Conservation (phyloP, 2,329 filamentous ascomycete genomes). For the Aureobasidium sp. region DNA sequence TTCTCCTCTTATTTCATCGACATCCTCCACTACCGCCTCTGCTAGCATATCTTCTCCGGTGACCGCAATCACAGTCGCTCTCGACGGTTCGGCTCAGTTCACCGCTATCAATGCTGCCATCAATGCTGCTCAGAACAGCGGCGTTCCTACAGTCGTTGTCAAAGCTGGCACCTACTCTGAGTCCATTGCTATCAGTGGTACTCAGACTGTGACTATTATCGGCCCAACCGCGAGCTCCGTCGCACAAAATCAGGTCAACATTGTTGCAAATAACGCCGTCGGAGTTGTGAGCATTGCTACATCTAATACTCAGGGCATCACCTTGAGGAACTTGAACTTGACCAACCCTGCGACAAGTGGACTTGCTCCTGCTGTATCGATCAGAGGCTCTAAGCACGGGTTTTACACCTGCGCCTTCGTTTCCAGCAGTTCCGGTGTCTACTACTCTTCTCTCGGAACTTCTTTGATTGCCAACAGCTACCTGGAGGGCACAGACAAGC, state of each 20-base stretch:
- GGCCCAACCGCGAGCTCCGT: conserved; percentile 29
- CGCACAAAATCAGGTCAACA: conserved; percentile 31
- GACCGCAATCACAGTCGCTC: conserved; percentile 36
- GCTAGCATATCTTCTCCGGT: conserved; percentile 5
- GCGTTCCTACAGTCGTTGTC: conserved; percentile 37
- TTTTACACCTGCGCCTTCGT: conserved; percentile 40
- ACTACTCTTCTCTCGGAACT: conserved; percentile 26
- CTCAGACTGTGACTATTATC: conserved; percentile 35
- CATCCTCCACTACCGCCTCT: conserved; percentile 12
- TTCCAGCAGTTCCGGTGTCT: conserved; percentile 28
- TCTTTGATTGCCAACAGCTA: conserved; percentile 38
- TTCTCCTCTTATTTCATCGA: conserved; percentile 1
- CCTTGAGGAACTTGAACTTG: conserved; percentile 35
- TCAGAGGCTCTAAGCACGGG: conserved; percentile 33
- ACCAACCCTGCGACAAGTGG: conserved; percentile 25
- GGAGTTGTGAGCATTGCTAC: conserved; percentile 26
- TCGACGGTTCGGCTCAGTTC: conserved; percentile 38
- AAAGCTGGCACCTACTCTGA: conserved; percentile 40
- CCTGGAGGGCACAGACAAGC: conserved; percentile 37
- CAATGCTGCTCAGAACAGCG: conserved; percentile 30
- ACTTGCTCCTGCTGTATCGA: conserved; percentile 22
- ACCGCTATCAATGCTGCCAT: conserved; percentile 37
- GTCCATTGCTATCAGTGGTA: conserved; percentile 33
- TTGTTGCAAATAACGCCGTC: conserved; percentile 23
- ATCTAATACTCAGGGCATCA: conserved; percentile 27